Conservation (phyloP, 176 grass and related monocot species). For the Pharus latifolius region DNA sequence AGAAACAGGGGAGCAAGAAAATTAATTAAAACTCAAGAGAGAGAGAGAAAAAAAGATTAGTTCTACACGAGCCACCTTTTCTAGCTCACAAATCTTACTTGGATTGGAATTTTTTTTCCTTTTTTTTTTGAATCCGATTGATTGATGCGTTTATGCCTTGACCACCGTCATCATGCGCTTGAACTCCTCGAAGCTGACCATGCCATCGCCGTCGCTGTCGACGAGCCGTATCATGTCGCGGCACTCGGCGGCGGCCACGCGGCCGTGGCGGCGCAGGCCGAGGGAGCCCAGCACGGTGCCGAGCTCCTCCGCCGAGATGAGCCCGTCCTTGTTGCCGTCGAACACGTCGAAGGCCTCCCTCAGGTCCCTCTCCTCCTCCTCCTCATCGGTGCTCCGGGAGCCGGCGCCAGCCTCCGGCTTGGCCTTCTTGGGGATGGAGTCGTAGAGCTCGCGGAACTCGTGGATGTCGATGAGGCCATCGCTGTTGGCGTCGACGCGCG, state of each 20-base stretch:
- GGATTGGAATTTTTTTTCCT: no score
- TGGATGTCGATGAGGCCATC: conserved; percentile 81
- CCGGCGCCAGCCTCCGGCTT: neutral
- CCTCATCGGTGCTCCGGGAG: no score
- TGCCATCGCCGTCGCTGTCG: conserved; percentile 83
- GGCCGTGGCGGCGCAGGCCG: conserved; percentile 43
- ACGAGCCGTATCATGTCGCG: conserved; percentile 80
- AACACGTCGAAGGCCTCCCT: conserved; percentile 89
- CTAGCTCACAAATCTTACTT: no score
- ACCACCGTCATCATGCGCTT: conserved; percentile 87
- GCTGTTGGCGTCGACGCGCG: conserved; percentile 62
- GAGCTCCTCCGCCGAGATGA: conserved; percentile 86
- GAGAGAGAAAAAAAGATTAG: neutral
- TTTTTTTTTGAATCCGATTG: neutral
- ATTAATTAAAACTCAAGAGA: neutral
- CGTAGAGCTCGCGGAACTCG: conserved; percentile 81
- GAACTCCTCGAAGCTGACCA: conserved; percentile 91
- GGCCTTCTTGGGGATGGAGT: conserved; percentile 45
- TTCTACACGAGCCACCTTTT: no score
- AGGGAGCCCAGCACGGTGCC: conserved; percentile 58
- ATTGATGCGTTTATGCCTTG: conserved; percentile 14
- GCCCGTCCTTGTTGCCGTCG: conserved; percentile 80
- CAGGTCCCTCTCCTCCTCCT: conserved; percentile 59
- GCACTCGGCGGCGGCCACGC: conserved; percentile 52
- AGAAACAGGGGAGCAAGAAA: neutral